Conservation (phyloP, 108 stramenopile species). For the Aureococcus anophagefferens region DNA sequence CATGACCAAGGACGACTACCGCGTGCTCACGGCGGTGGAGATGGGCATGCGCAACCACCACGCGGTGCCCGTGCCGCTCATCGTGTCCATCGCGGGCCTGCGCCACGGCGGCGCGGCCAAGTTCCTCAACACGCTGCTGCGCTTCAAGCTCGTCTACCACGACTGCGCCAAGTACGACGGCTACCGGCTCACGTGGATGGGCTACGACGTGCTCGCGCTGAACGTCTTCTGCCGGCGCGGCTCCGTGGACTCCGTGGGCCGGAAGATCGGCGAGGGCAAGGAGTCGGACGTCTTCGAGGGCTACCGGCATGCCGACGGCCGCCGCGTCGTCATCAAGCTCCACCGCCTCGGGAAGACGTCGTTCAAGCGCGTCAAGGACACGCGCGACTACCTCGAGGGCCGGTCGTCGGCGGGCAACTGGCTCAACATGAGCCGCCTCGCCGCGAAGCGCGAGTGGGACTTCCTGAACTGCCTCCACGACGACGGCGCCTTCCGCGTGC, state of each 20-base stretch:
- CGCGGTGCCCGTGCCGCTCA: conserved; percentile 76
- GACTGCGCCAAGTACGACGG: conserved; percentile 83
- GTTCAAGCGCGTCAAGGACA: conserved; percentile 90
- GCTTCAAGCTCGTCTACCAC: conserved; percentile 88
- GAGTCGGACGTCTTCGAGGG: conserved; percentile 69
- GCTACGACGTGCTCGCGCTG: conserved; percentile 94
- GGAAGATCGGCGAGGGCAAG: conserved; percentile 96
- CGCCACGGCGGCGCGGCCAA: conserved; percentile 88
- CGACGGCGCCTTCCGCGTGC: conserved; percentile 69
- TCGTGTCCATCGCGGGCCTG: conserved; percentile 75
- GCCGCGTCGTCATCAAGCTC: conserved; percentile 78
- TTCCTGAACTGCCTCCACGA: conserved; percentile 93
- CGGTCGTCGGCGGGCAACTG: conserved; percentile 47
- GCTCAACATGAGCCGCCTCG: conserved; percentile 86
- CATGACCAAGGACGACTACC: conserved; percentile 66
- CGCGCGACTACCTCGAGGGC: conserved; percentile 86
- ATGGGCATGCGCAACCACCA: conserved; percentile 89
- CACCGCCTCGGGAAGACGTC: conserved; percentile 95
- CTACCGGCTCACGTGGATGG: conserved; percentile 87
- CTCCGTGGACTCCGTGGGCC: conserved; percentile 73
- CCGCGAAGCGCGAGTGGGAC: conserved; percentile 86
- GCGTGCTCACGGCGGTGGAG: conserved; percentile 93
- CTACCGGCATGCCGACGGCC: conserved; percentile 37
- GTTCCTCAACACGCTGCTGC: conserved; percentile 66
- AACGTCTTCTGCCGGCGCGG: conserved; percentile 64